These are phyloP conservation scores for Kickxella alabastrina DNA, from an alignment of 192 early-diverging fungal species.

Conservation along the genomic window DNA sequence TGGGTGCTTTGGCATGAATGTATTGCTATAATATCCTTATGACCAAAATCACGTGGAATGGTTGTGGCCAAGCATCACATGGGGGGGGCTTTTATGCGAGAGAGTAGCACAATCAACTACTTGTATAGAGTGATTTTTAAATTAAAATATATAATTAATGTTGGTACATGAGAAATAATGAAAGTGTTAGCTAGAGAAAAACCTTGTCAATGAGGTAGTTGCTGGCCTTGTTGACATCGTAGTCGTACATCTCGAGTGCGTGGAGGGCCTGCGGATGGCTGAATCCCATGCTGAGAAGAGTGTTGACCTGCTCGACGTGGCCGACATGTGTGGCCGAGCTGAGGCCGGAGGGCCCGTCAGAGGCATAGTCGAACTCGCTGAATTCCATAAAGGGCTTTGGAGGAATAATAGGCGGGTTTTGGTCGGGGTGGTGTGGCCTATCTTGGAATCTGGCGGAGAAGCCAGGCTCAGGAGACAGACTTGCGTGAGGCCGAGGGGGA, in stretches of 20 bases:
- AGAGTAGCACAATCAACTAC: no score
- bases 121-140: not conserved
- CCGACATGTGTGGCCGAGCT: constrained; percentile 8
- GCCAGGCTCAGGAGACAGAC: no score
- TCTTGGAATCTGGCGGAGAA: no score
- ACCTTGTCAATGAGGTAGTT: constrained; percentile 69
- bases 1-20: no score
- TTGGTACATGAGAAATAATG: not conserved
- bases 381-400: constrained; percentile 48
- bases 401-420: constrained; percentile 30
- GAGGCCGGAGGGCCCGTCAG: constrained; percentile 17
- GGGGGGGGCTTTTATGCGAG: no score
- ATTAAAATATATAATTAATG: not conserved
- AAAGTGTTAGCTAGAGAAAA: not conserved
- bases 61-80: no score
- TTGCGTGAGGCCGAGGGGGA: no score
- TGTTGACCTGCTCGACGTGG: constrained; percentile 51
- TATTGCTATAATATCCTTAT: no score
- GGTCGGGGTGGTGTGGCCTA: constrained; percentile 4
- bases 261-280: constrained; percentile 60
- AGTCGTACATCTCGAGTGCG: constrained; percentile 66
- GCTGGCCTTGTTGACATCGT: constrained; percentile 69
- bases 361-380: constrained; percentile 45
- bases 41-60: no score
- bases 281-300: constrained; percentile 72